Conservation (phyloP, 2,329 filamentous ascomycete genomes). For the Botryotinia globosa region DNA sequence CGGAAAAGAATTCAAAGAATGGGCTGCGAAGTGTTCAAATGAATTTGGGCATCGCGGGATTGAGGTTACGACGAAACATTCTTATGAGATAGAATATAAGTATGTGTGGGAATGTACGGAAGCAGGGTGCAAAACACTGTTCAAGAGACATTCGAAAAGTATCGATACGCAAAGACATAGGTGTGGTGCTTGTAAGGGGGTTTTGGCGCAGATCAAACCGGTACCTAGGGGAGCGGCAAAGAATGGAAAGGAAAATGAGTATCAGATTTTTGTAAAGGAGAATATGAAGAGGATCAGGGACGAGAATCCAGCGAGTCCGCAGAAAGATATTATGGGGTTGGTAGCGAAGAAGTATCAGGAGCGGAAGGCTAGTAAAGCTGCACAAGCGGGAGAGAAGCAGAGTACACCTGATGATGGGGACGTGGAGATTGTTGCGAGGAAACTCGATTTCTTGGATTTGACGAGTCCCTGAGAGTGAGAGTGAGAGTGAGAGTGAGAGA, state of each 20-base stretch:
- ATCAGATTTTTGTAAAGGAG: constrained; percentile 61
- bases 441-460: constrained; percentile 38
- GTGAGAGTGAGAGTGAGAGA: constrained; percentile 20
- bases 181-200: constrained; percentile 73
- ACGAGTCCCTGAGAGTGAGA: constrained; percentile 29
- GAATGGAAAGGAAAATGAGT: constrained; percentile 43
- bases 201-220: constrained; percentile 75
- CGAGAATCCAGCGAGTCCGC: constrained; percentile 52
- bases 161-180: constrained; percentile 69
- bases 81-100: constrained; percentile 87
- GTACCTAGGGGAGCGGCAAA: constrained; percentile 53
- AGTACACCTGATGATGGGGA: constrained; percentile 24
- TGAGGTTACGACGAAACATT: constrained; percentile 84
- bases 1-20: constrained; percentile 78
- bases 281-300: constrained; percentile 62
- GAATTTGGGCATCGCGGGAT: constrained; percentile 63
- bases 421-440: constrained; percentile 30
- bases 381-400: constrained; percentile 20
- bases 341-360: constrained; percentile 62
- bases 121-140: constrained; percentile 63
- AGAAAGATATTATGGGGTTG: constrained; percentile 67
- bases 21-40: constrained; percentile 56
- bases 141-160: constrained; percentile 81
- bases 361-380: constrained; percentile 42
- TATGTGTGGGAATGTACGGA: constrained; percentile 77